Evolutionary conservation across 768 basidiomycete species (phyloP), one percentile per base, ranked within the genome.

Genomic region (Trametopsis cervina): DNA sequence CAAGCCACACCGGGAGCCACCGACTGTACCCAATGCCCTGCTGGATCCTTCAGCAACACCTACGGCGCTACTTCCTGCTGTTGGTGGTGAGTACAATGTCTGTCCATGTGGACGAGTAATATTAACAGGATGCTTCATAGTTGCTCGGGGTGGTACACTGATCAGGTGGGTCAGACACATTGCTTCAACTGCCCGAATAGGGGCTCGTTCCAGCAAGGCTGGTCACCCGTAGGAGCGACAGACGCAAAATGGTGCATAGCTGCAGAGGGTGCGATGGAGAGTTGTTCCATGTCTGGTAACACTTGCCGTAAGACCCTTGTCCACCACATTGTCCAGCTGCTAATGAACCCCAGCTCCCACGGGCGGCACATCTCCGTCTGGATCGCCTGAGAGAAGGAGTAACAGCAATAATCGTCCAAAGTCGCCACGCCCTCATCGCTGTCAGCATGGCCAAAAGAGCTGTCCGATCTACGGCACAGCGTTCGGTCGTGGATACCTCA

Each of bases 111-210:
- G n/a, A n/a, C n/a, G n/a, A n/a, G n/a, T n/a, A n/a, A n/a, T n/a
- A n/a, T n/a, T n/a, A 40, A 40, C 18, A 17, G 15, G 17, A 12
- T 2, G 15, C 27, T 10, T 15, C 0, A 1, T 25, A 55, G 57
- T 50, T 59, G 56, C 46, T 42, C 56, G 2, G 58, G 55, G 6
- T 56, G 52, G 27, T 59, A 56, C 40, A 56, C 17, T 7, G 54
- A 52, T 11, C 49, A 55, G 37, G 44, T 47, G 7, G 47, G 47
- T 5, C 56, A 57, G 43, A 52, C 52, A 13, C 53, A 55, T 42
- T 55, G 52, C 44, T 54, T 49, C 49, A 38, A 47, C 20, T 57
- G 55, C 36, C 54, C 56, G 4, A 49, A 50, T 20, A 18, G 40
- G 4, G 56, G 55, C 22, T 9, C 2, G 24, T 41, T 41, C 27